Percentiles rank a stretch among this genome's conserved stretches.
phyloP scores from a whole-genome alignment of 805 yeast species.

The Candida sithepensis region DNA sequence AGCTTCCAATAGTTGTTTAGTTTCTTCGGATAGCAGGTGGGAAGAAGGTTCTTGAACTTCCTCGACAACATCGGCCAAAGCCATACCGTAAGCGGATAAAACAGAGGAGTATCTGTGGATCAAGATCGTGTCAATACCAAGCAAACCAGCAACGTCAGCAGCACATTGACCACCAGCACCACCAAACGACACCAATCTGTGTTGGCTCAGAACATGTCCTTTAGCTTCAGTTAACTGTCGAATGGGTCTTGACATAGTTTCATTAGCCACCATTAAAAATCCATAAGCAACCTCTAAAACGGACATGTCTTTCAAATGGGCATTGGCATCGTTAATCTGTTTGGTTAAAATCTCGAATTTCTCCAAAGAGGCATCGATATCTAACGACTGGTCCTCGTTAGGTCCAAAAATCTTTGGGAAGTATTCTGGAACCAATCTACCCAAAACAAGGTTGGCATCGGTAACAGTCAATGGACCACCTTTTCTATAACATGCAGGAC shows the following conservation, averaged over 20 bases:
- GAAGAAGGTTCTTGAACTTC: constrained; percentile 77
- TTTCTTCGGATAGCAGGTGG: constrained; percentile 33
- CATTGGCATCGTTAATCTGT: constrained; percentile 50
- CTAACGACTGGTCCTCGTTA: constrained; percentile 67
- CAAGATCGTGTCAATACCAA: constrained; percentile 66
- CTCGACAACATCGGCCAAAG: constrained; percentile 79
- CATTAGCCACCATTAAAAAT: constrained; percentile 78
- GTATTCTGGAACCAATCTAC: constrained; percentile 66
- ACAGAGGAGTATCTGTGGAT: constrained; percentile 82
- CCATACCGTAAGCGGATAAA: constrained; percentile 84
- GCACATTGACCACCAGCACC: constrained; percentile 96
- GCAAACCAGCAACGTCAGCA: constrained; percentile 63
- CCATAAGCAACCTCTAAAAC: constrained; percentile 76
- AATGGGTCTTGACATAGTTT: constrained; percentile 88
- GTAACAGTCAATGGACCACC: constrained; percentile 83
- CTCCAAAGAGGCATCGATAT: constrained; percentile 43
- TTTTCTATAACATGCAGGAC: constrained; percentile 83
- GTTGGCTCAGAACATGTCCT: constrained; percentile 64
- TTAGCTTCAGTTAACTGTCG: constrained; percentile 81
- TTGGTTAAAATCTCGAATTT: constrained; percentile 54
- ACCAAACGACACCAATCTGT: constrained; percentile 79
- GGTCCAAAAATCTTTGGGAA: constrained; percentile 87
- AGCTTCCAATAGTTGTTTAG: constrained; percentile 33
- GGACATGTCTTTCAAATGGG: constrained; percentile 39
- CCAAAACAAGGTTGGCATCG: constrained; percentile 75